A percentile compares a stretch with the other conserved stretches of the same genome.
Conservation (phyloP, 2,329 filamentous ascomycete species). For the Immersiporthe knoxdaviesiana region DNA sequence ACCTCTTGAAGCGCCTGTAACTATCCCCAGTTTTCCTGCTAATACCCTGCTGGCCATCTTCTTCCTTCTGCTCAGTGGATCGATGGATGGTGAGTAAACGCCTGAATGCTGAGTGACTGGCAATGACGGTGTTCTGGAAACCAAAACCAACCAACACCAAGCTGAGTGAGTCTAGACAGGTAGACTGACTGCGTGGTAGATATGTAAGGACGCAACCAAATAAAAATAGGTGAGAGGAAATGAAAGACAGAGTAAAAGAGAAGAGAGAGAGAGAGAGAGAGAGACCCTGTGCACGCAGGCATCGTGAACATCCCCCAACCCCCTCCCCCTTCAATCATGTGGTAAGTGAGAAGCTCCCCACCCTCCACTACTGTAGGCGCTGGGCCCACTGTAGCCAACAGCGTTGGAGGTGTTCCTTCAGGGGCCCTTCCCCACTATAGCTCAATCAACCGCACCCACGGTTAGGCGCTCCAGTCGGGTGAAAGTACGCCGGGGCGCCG, state of each 20-base stretch:
- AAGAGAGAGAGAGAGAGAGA: conserved; percentile 12
- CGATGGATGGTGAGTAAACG: background rate
- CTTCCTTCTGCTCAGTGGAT: background rate
- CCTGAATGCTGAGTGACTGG: background rate
- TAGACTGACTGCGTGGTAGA: background rate
- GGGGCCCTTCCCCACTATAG: conserved; percentile 7
- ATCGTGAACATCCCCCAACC: conserved; percentile 21
- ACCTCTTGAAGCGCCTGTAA: conserved; percentile 67
- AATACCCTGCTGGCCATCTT: conserved; percentile 29
- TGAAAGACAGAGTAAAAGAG: background rate
- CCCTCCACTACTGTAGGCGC: background rate
- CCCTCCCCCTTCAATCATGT: background rate
- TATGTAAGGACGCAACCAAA: background rate
- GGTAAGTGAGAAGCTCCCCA: background rate
- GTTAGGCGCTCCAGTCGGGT: conserved; percentile 30
- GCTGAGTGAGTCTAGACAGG: background rate
- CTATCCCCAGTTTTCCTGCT: conserved; percentile 31
- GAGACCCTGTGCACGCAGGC: conserved; percentile 9
- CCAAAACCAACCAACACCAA: background rate
- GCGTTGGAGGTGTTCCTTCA: background rate
- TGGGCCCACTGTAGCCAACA: conserved; percentile 17
- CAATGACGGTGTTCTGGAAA: background rate
- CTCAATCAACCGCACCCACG: background rate
- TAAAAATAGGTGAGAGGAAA: background rate
- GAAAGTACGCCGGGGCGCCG: conserved; percentile 24